Evolutionary conservation across 2,329 filamentous ascomycete species (phyloP).

Genomic region (Escovopsis weberi): DNA sequence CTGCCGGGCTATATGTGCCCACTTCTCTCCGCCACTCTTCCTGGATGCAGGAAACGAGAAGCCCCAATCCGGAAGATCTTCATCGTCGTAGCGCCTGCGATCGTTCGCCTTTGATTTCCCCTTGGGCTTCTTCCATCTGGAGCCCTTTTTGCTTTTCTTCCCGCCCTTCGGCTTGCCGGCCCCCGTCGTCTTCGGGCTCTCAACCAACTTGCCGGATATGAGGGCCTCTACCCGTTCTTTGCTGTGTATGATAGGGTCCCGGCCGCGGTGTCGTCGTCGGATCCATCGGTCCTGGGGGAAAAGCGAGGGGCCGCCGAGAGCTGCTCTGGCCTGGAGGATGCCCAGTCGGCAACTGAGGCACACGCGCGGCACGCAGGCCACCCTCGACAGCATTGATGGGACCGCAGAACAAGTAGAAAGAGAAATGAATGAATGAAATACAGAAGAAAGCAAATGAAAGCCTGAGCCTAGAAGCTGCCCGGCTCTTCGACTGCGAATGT

Average conservation of each 20-base stretch:
- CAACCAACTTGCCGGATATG: conserved; percentile 7
- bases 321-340: conserved; percentile 7
- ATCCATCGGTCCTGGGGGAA: neutral
- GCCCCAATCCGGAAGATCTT: conserved; percentile 6
- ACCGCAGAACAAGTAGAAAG: conserved; percentile 2
- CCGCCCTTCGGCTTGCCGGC: neutral
- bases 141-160: neutral
- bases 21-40: too few relatives aligned
- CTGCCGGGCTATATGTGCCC: too few relatives aligned
- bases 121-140: neutral
- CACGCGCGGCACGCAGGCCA: conserved; percentile 17
- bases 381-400: conserved; percentile 22
- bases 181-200: neutral
- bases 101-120: neutral
- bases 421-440: neutral
- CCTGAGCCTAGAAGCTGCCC: neutral
- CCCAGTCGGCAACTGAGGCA: conserved; percentile 20
- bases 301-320: neutral
- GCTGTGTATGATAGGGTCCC: conserved; percentile 9
- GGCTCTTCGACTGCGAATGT: too few relatives aligned
- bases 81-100: neutral
- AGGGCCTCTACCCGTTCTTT: conserved; percentile 14
- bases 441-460: conserved; percentile 1
- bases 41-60: neutral
- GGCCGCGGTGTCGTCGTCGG: conserved; percentile 11